Evolutionary conservation across 2,329 filamentous ascomycete genomes (phyloP).

Genomic region (Ceratocystis huliohia): DNA sequence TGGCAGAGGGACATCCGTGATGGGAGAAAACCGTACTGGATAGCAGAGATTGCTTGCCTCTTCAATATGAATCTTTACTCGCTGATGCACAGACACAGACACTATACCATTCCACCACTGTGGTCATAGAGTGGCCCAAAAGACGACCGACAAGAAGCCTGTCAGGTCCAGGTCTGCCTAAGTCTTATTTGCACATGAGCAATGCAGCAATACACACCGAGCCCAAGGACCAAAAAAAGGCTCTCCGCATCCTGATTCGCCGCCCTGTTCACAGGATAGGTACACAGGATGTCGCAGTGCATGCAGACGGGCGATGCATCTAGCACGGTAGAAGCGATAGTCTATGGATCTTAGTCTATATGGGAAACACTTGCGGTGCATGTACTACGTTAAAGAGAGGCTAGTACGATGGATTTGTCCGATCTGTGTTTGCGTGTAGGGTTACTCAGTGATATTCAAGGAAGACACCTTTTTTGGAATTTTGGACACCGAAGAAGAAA

Average conservation of each 20-base stretch:
- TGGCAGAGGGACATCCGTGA: not conserved
- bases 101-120: not conserved
- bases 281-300: not conserved
- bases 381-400: not conserved
- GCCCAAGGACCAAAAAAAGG: not conserved
- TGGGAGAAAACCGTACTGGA: not conserved
- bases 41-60: not conserved
- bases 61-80: not conserved
- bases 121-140: constrained; percentile 1
- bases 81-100: not conserved
- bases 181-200: not conserved
- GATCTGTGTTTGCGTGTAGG: not conserved
- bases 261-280: not conserved
- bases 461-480: no score
- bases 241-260: not conserved
- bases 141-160: not conserved
- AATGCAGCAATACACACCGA: not conserved
- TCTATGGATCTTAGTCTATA: no score
- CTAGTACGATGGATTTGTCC: not conserved
- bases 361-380: not conserved
- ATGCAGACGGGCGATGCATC: not conserved
- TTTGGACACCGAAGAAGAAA: no score
- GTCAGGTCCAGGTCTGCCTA: not conserved
- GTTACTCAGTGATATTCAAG: no score
- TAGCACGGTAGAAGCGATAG: not conserved